Evolutionary conservation across 164 flowering plant species (phyloP).

Genomic region (Kingdonia uniflora): DNA sequence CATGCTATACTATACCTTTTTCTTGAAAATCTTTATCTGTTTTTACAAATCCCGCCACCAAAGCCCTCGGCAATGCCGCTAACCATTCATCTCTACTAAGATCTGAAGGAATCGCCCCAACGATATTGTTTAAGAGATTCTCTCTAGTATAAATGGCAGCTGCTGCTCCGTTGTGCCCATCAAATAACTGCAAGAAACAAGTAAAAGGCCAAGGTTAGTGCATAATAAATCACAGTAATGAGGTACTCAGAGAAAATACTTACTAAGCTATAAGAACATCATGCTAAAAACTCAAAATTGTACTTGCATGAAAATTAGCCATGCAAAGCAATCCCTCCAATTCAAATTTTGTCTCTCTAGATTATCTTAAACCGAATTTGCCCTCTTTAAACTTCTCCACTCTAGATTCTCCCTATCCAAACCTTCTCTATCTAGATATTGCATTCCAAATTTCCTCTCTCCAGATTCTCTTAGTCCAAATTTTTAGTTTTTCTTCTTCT

Average conservation of each 20-base stretch:
- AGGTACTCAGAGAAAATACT: too few species aligned
- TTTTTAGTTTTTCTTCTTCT: too few species aligned
- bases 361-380: too few species aligned
- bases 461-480: too few species aligned
- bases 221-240: background rate
- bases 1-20: conserved; percentile 35
- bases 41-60: conserved; percentile 95
- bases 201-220: background rate
- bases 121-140: conserved; percentile 74
- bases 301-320: background rate
- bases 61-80: conserved; percentile 89
- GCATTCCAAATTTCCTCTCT: too few species aligned
- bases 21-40: conserved; percentile 96
- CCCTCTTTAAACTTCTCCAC: too few species aligned
- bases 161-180: conserved; percentile 95
- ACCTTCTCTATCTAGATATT: too few species aligned
- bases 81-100: conserved; percentile 93
- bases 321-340: too few species aligned
- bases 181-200: conserved; percentile 66
- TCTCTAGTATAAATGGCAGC: conserved; percentile 97
- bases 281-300: background rate
- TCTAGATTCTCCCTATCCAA: too few species aligned
- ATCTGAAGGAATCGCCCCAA: conserved; percentile 77
- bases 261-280: background rate
- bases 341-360: too few species aligned